Evolutionary conservation across 257 asterid species (phyloP), one percentile per base, ranked within the genome.

Genomic region (Fraxinus americana): DNA sequence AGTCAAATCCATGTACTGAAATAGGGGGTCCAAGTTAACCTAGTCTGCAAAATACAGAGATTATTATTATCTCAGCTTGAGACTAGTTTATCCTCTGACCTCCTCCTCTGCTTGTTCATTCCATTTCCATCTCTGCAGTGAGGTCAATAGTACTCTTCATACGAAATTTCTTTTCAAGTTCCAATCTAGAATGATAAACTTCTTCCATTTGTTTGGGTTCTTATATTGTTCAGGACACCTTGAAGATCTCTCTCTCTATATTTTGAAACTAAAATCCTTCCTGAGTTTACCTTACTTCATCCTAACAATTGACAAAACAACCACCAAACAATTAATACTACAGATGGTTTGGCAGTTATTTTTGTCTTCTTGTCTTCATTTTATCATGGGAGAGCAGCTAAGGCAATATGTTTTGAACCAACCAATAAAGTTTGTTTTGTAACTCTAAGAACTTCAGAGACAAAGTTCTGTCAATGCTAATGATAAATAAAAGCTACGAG

Each of bases 401-500:
- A 48, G 48, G 75, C 30, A 48, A 36, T 41, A 54, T 35, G 16
- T 61, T 21, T 63, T 63, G 34, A 23, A 63, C 17, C 57, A 70
- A 21, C 43, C 43, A 52, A 52, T 39, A n/a, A 5, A 34, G 61
- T 19, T 17, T 73, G 39, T 52, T 17, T 13, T 52, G 30, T 48
- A 7, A 25, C 38, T 30, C 30, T 23, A 52, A 19, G 19, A 52
- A 17, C 30, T 29, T 73, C 25, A 17, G 39, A 25, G 69, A 66
- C 14, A 52, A 30, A 35, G 38, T 75, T 36, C 63, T 69, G n/a
- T 48, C n/a, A 61, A 52, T 7, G 45, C 21, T 25, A 61, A 25
- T 63, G 27, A 25, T 48, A 43, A 69, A 54, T 70, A 77, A 69
- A 71, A 71, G 63, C 7, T 67, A 36, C 4, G 35, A 38, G 52